A percentile compares a stretch with the other conserved stretches of the same genome.
Evolutionary conservation across 805 yeast species (phyloP).

Genomic region (Ogataea ramenticola): DNA sequence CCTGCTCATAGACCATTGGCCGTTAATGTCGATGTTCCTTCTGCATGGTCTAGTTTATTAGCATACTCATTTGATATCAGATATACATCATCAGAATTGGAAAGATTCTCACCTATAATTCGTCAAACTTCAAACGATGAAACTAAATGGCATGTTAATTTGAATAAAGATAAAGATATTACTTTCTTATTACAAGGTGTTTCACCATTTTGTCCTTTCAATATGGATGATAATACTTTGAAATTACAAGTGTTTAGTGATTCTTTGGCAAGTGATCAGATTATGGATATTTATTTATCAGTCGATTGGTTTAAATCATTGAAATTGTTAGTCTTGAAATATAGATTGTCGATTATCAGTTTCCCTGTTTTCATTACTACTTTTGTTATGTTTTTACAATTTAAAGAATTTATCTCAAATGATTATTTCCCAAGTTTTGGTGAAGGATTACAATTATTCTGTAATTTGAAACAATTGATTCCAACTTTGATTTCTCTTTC

Average conservation of each 20-base stretch:
- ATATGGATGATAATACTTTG: constrained; percentile 17
- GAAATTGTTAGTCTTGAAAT: constrained; percentile 64
- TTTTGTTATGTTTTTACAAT: constrained; percentile 48
- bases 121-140: constrained; percentile 66
- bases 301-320: constrained; percentile 56
- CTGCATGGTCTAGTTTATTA: constrained; percentile 56
- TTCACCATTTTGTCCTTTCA: constrained; percentile 44
- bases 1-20: constrained; percentile 38
- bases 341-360: constrained; percentile 66
- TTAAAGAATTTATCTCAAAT: constrained; percentile 32
- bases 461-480: constrained; percentile 21
- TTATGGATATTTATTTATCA: constrained; percentile 32
- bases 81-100: constrained; percentile 18
- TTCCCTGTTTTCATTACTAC: constrained; percentile 58
- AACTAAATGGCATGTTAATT: constrained; percentile 68
- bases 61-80: constrained; percentile 36
- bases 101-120: constrained; percentile 51
- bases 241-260: constrained; percentile 44
- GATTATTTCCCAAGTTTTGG: constrained; percentile 37
- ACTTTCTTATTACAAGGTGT: constrained; percentile 48
- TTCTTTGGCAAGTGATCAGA: constrained; percentile 24
- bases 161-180: constrained; percentile 32
- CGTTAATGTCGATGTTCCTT: constrained; percentile 41
- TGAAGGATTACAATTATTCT: constrained; percentile 36
- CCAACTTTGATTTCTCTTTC: constrained; percentile 22